These are phyloP conservation scores for Phytophthora colocasiae DNA, from an alignment of 352 stramenopile genomes.

Conservation along the genomic window DNA sequence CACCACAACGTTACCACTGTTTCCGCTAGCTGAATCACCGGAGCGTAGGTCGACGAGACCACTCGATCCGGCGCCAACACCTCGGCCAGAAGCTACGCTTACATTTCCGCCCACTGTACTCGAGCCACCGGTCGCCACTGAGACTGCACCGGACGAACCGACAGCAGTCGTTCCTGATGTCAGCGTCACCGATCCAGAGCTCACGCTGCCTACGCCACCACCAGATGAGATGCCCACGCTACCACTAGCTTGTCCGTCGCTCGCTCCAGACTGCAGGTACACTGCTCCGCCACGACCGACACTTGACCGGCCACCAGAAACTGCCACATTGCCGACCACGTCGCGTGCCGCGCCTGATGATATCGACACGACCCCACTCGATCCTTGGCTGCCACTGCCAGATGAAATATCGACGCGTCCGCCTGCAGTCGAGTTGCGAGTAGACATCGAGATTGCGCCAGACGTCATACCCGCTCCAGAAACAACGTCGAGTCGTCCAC, in stretches of 20 bases:
- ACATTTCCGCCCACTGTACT: conserved; percentile 20
- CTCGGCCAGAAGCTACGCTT: background rate
- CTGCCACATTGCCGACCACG: conserved; percentile 17
- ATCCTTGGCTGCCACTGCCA: conserved; percentile 29
- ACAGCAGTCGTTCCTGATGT: conserved; percentile 11
- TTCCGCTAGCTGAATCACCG: conserved; percentile 17
- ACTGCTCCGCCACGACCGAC: conserved; percentile 19
- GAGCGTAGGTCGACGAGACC: background rate
- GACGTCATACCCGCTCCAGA: conserved; percentile 22
- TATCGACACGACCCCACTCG: conserved; percentile 32
- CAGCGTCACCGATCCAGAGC: conserved; percentile 20
- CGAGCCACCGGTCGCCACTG: conserved; percentile 26
- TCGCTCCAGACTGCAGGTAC: conserved; percentile 27
- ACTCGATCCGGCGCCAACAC: background rate
- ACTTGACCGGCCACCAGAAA: conserved; percentile 27
- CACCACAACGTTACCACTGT: conserved; percentile 21
- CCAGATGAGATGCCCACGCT: conserved; percentile 18
- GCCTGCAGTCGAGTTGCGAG: conserved; percentile 23
- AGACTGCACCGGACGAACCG: conserved; percentile 19
- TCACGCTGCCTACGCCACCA: conserved; percentile 7
- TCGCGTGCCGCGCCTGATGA: conserved; percentile 19
- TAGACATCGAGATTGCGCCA: conserved; percentile 19
- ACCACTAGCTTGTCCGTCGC: conserved; percentile 26
- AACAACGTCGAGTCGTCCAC: conserved; percentile 19
- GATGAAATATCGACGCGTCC: conserved; percentile 25